Base-by-base conservation (phyloP, 768 basidiomycete species). In the Thelephora ganbajun region DNA sequence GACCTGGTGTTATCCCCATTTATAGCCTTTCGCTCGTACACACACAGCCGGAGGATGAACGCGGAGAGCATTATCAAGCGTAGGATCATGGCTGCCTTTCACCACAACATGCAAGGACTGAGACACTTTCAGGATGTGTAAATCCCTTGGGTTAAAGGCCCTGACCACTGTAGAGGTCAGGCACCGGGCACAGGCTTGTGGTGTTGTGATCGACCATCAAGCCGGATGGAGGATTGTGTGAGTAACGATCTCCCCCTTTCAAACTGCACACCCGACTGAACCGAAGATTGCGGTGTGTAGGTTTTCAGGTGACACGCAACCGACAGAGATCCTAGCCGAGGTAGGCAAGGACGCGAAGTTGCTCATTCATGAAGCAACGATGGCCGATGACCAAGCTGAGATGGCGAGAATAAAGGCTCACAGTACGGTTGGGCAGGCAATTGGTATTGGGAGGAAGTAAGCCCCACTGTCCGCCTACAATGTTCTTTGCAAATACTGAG, bases 341-440 rank as follows among this genome's bases (percentile, higher is more conserved):
- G 79, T 76, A 0, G 93, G 86, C 0, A 56, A 68, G 50, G 62
- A 66, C 47, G 82, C 84, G 0, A 90, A 90, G 0, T 65, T 98
- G 1, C 69, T 98, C 36, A 91, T 98, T 30, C 94, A 98, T 56
- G 94, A 98, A 61, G 88, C 93, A 0, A 91, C 91, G 2, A 81
- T 97, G 74, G 85, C 79, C 1, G 85, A 97, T 56, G 85, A 84
- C 47, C 77, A 92, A 56, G 73, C 67, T 16, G 80, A 80, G 11
- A 61, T 87, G 64, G 92, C 92, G 0, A 57, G 55, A 1, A 62
- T 63, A 35, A 97, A 94, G 66, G 80, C 80, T 3, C 94, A 98
- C 61, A 89, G 85, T 49, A 98, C 94, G 0, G 77, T 91, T 49
- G 78, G 86, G 0, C 87, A 97, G 58, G 94, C 94, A 0, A 74